Evolutionary conservation across 2,329 filamentous ascomycete species (phyloP).

Genomic region (Pseudophaeomoniella oleicola): DNA sequence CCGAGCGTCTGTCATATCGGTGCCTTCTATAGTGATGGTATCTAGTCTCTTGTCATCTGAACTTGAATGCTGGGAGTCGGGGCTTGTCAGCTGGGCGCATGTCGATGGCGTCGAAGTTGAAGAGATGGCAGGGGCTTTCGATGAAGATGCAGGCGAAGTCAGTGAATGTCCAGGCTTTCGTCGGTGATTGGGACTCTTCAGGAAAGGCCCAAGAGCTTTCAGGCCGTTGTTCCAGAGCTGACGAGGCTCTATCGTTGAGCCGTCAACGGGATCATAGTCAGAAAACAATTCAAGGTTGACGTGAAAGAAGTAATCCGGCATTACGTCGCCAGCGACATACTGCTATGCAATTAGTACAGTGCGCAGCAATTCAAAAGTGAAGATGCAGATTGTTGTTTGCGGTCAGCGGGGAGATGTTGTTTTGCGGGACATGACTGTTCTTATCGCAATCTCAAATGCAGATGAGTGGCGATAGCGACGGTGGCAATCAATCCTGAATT

Average conservation of each 20-base stretch:
- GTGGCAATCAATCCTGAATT: no score
- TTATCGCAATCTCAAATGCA: no score
- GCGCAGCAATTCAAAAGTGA: no score
- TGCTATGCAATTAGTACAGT: no score
- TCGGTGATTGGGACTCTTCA: conserved; percentile 8
- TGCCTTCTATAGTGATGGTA: conserved; percentile 61
- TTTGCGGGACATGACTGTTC: no score
- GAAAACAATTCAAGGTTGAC: conserved; percentile 44
- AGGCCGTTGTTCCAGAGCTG: conserved; percentile 8
- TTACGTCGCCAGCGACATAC: conserved; percentile 19
- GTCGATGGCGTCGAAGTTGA: neutral
- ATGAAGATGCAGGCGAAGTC: neutral
- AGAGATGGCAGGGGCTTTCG: neutral
- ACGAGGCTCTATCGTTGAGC: neutral
- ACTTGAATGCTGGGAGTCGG: conserved; percentile 10
- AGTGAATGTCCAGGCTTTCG: neutral
- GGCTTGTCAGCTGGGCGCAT: conserved; percentile 9
- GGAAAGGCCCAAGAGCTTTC: conserved; percentile 23
- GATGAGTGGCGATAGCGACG: no score
- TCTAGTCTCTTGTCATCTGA: conserved; percentile 65
- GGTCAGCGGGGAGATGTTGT: no score
- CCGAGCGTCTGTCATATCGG: conserved; percentile 45
- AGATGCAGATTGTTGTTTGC: no score
- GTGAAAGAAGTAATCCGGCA: conserved; percentile 52
- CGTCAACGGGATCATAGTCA: conserved; percentile 15